Evolutionary conservation across 1,284 basidiomycete genomes (phyloP), one percentile per base, ranked within the genome.

Genomic region (Xerocomus cyaneibrunnescens): DNA sequence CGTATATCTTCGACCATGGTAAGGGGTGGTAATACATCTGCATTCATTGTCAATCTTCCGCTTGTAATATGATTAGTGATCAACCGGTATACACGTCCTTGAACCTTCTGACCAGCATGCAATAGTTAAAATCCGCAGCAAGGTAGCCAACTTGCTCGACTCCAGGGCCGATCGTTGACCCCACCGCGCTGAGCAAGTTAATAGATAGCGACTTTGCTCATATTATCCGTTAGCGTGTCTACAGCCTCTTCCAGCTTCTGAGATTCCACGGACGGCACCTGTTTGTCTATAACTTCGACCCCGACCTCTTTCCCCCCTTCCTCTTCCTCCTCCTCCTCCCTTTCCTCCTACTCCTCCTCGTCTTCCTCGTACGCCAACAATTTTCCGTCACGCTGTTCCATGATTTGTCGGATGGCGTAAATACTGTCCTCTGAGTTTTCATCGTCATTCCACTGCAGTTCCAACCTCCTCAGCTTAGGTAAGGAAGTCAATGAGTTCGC

Each of bases 361-460:
- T 89, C 88, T 45, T 88, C 86, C 47, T 92, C 91, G 45, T 92
- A 79, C 10, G 79, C 68, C 7, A 81, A 67, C 12, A 88, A 61
- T 59, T 78, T 83, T 3, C 86, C 76, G 22, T 85, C 87, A 54
- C 92, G 84, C 47, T 78, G 74, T 59, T 80, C 85, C 67, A 97
- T 71, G 36, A 83, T 50, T 54, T 80, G 74, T 46, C 75, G 75
- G 37, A 96, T 69, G 50, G 81, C 77, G 52, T 83, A 80, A 34
- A 94, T 25, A 28, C 52, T 73, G 62, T 82, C 78, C 57, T 87
- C 89, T 54, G 91, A 89, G 49, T 94, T 90, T 42, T 90, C 87
- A 36, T 91, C 87, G 37, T 92, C 86, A 66, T 98, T 97, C 72
- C 91, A 92, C 66, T 94, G 93, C 52, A 97, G 64, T 69, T 96